Base-by-base conservation (phyloP, 192 early-diverging fungal species). In the Chytriomyces sp. region DNA sequence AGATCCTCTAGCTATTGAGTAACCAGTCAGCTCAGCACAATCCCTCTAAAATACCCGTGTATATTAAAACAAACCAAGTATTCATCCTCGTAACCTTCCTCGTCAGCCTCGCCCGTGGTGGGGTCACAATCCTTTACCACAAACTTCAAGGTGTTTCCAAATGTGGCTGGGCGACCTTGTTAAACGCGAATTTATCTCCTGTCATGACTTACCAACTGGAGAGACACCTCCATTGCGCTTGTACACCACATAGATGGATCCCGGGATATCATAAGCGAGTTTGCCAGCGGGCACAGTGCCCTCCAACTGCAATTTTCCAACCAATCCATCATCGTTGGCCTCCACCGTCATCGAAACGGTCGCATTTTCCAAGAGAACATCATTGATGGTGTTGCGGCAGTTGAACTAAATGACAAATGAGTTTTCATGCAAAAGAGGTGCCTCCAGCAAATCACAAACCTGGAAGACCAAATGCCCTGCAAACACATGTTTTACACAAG, bases 111-210 rank as follows among this genome's bases (percentile, higher is more conserved):
- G 39, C 93, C 93, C 5, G 94, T 97, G 1, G 85, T 81, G 19
- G 96, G 95, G 74, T 99, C 97, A 78, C 93, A 96, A 72, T 99
- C 97, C 81, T 94, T 97, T 39, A 96, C 88, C 22, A 93, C 76
- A 73, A 95, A 98, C 62, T 90, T 91, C 49, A 99, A 82, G 5
- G 90, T 92, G 82, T 91, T 93, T 2, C 89, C 83, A 79, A 98
- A 99, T 34, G 73, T 78, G 33, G 85, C 79, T n/a, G n/a, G n/a
- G 22, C 44, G 44, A 49, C 12, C 2, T n/a, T n/a, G n/a, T n/a
- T n/a, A n/a, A n/a, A n/a, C n/a, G n/a, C n/a, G n/a, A n/a, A n/a
- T n/a, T n/a, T n/a, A n/a, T n/a, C n/a, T n/a, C n/a, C n/a, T n/a
- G n/a, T n/a, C n/a, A n/a, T n/a, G n/a, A n/a, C n/a, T n/a, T n/a